phyloP scores from a whole-genome alignment of 371 early-diverging fungal genomes.

The Lichtheimia corymbifera region DNA sequence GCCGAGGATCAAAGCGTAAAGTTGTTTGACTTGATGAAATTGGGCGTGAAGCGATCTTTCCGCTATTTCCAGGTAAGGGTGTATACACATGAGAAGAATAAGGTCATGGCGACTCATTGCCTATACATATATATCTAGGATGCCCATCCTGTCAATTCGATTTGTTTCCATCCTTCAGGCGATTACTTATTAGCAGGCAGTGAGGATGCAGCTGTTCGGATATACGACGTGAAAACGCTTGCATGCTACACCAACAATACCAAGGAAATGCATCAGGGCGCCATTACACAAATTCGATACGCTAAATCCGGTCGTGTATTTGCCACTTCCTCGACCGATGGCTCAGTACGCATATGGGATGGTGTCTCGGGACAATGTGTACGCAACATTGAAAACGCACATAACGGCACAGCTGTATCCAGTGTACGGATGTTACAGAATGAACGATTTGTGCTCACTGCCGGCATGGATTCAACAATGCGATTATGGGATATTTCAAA shows the following conservation, averaged over 20 bases:
- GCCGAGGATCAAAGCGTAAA: constrained; percentile 86
- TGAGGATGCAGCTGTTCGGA: constrained; percentile 74
- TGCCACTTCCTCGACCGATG: constrained; percentile 80
- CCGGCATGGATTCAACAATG: constrained; percentile 76
- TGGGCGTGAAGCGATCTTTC: constrained; percentile 81
- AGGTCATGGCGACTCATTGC: too few relatives aligned
- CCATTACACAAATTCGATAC: constrained; percentile 78
- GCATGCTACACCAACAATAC: constrained; percentile 71
- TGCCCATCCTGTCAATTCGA: constrained; percentile 69
- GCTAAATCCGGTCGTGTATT: constrained; percentile 72
- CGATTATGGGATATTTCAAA: constrained; percentile 84
- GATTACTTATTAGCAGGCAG: constrained; percentile 76
- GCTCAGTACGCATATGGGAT: constrained; percentile 89
- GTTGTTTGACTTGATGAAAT: constrained; percentile 84
- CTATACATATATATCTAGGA: too few relatives aligned
- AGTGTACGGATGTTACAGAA: constrained; percentile 74
- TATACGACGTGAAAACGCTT: constrained; percentile 84
- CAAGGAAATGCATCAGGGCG: constrained; percentile 60
- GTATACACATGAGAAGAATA: neutral
- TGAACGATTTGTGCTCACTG: constrained; percentile 74
- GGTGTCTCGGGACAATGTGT: constrained; percentile 74
- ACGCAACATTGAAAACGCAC: constrained; percentile 71
- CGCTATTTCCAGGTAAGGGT: constrained; percentile 77
- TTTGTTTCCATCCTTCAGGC: constrained; percentile 86
- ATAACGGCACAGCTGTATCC: constrained; percentile 75